Conservation (phyloP, 192 early-diverging fungal genomes). For the Podila horticola region DNA sequence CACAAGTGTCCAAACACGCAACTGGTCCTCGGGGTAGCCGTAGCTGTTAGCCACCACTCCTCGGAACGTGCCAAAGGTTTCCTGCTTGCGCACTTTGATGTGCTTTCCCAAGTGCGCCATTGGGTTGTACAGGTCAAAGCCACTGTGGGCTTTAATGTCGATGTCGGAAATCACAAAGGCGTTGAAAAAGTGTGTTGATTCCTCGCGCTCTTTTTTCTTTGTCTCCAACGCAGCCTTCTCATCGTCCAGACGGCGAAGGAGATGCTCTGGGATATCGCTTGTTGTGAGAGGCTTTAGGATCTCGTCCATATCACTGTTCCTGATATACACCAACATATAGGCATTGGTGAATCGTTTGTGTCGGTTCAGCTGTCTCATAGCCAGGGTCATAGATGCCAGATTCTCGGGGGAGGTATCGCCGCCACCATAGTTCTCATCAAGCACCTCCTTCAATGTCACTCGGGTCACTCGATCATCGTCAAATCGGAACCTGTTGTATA, state of each 20-base stretch:
- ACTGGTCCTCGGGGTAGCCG: constrained; percentile 56
- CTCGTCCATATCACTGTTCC: constrained; percentile 75
- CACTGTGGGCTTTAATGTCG: constrained; percentile 75
- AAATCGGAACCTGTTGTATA: constrained; percentile 74
- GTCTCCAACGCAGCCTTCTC: constrained; percentile 69
- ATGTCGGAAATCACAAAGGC: constrained; percentile 72
- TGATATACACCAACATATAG: constrained; percentile 99
- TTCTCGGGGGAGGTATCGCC: constrained; percentile 60
- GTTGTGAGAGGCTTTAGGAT: constrained; percentile 74
- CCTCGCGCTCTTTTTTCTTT: constrained; percentile 73
- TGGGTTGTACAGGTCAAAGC: constrained; percentile 90
- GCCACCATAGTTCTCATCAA: constrained; percentile 96
- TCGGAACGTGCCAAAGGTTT: constrained; percentile 66
- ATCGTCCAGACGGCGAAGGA: constrained; percentile 73
- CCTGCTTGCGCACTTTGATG: constrained; percentile 66
- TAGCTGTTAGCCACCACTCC: constrained; percentile 57
- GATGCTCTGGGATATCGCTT: constrained; percentile 84
- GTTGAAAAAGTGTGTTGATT: constrained; percentile 73
- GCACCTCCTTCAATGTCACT: constrained; percentile 80
- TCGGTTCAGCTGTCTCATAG: constrained; percentile 55
- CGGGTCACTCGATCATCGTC: constrained; percentile 96
- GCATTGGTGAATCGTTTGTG: constrained; percentile 94
- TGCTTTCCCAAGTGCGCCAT: constrained; percentile 50
- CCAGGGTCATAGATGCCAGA: constrained; percentile 39
- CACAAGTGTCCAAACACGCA: constrained; percentile 89